Evolutionary conservation across 495 filamentous ascomycete species (phyloP).

Genomic region (Rostrohypoxylon terebratum): DNA sequence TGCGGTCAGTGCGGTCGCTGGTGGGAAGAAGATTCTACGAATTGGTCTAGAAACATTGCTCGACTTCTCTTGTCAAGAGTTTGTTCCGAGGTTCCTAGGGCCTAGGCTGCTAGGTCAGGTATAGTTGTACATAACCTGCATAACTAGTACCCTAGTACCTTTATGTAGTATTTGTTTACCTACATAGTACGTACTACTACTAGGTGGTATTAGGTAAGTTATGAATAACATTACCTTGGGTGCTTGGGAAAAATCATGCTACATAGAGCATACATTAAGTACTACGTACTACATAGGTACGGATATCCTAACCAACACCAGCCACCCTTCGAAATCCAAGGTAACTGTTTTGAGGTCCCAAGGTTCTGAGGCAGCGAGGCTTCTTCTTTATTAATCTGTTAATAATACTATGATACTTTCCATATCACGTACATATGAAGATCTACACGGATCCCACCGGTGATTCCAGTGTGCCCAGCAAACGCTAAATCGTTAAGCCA

Average conservation of each 20-base stretch:
- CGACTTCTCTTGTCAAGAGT: background rate
- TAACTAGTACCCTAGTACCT: too few relatives aligned
- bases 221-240: too few relatives aligned
- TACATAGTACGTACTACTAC: too few relatives aligned
- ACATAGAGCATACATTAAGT: too few relatives aligned
- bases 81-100: background rate
- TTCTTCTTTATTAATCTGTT: background rate
- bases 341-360: background rate
- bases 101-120: too few relatives aligned
- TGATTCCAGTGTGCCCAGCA: constrained; percentile 11
- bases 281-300: background rate
- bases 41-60: background rate
- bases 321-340: background rate
- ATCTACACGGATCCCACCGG: constrained; percentile 11
- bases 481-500: constrained; percentile 18
- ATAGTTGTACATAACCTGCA: too few relatives aligned
- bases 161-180: too few relatives aligned
- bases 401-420: constrained; percentile 1
- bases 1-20: too few relatives aligned
- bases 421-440: background rate
- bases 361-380: background rate
- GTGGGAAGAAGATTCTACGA: background rate
- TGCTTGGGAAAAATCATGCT: too few relatives aligned
- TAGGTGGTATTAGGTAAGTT: too few relatives aligned
- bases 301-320: background rate